phyloP scores from a whole-genome alignment of 208 protist species.

The Crithidia acanthocephali region DNA sequence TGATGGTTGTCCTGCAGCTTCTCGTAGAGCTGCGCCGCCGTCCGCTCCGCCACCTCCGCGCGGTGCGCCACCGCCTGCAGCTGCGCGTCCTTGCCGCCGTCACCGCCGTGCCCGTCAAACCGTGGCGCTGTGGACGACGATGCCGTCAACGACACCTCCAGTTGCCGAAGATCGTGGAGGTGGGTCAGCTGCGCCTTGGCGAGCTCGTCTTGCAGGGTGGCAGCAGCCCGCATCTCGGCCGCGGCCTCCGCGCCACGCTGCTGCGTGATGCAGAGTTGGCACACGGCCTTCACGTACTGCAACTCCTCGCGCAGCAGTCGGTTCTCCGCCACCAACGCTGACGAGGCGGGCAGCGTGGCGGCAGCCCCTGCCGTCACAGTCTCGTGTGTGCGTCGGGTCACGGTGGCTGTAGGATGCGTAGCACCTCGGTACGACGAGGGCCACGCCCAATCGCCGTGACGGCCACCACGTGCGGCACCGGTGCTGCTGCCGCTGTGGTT shows the following conservation, averaged over 20 bases:
- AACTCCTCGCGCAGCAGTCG: slow-evolving; percentile 43
- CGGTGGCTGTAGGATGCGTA: not conserved
- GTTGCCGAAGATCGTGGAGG: slow-evolving; percentile 22
- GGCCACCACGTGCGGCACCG: too few species aligned
- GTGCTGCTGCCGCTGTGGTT: too few species aligned
- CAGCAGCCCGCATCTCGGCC: slow-evolving; percentile 27
- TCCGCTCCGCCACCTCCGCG: slow-evolving; percentile 16
- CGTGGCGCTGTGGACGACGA: not conserved
- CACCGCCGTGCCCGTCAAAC: not conserved
- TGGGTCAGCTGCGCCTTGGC: slow-evolving; percentile 20
- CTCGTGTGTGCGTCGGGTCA: not conserved
- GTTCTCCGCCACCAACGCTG: slow-evolving; percentile 13
- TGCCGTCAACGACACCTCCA: slow-evolving; percentile 15
- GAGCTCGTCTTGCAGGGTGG: slow-evolving; percentile 20
- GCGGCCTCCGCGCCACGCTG: slow-evolving; percentile 29
- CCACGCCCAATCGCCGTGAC: too few species aligned
- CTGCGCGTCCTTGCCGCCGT: not conserved
- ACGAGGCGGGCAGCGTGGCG: not conserved
- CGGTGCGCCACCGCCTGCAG: slow-evolving; percentile 14
- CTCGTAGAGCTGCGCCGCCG: slow-evolving; percentile 22
- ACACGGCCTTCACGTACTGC: slow-evolving; percentile 41
- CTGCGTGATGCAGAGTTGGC: slow-evolving; percentile 48
- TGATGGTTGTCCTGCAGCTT: not conserved
- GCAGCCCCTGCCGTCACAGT: not conserved
- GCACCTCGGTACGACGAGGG: too few species aligned